Percentiles rank a stretch among this genome's conserved stretches.
phyloP scores from a whole-genome alignment of 2,329 filamentous ascomycete species.

The Phymatotrichopsis omnivora region DNA sequence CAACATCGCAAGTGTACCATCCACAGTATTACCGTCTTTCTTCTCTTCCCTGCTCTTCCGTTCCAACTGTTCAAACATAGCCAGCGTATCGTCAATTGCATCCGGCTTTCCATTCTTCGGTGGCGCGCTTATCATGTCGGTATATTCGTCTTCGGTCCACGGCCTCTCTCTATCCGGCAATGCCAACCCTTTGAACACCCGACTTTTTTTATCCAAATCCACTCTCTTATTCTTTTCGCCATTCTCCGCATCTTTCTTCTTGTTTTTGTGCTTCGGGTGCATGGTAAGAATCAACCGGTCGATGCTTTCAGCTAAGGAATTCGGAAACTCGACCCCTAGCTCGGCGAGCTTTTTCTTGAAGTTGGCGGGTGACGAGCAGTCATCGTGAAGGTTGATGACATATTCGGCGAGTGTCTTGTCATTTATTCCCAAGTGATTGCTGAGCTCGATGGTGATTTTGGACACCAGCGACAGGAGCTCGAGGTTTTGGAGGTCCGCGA shows the following conservation, averaged over 20 bases:
- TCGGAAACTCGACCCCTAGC: conserved; percentile 73
- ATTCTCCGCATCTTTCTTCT: conserved; percentile 35
- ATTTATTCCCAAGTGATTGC: conserved; percentile 83
- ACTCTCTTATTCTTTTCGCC: conserved; percentile 38
- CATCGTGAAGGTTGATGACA: conserved; percentile 77
- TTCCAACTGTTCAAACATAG: conserved; percentile 77
- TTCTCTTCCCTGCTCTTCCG: conserved; percentile 44
- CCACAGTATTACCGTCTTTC: neutral
- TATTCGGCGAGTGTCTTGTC: conserved; percentile 97
- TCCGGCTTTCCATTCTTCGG: conserved; percentile 43
- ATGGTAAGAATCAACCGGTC: conserved; percentile 80
- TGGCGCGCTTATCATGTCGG: conserved; percentile 31
- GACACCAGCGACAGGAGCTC: conserved; percentile 90
- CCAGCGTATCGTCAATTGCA: conserved; percentile 85
- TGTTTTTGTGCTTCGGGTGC: conserved; percentile 76
- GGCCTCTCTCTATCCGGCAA: conserved; percentile 64
- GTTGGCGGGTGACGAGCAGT: conserved; percentile 57
- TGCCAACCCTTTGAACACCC: conserved; percentile 81
- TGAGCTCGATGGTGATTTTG: conserved; percentile 85
- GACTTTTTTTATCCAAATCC: conserved; percentile 60
- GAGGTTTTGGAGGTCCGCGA: conserved; percentile 86
- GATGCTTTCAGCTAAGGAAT: conserved; percentile 79
- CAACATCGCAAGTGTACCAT: conserved; percentile 22
- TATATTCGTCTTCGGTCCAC: conserved; percentile 43
- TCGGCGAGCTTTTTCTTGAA: conserved; percentile 68